A percentile compares a stretch with the other conserved stretches of the same genome.
phyloP scores from a whole-genome alignment of 2,329 filamentous ascomycete genomes.

The Colletotrichum cuscutae region DNA sequence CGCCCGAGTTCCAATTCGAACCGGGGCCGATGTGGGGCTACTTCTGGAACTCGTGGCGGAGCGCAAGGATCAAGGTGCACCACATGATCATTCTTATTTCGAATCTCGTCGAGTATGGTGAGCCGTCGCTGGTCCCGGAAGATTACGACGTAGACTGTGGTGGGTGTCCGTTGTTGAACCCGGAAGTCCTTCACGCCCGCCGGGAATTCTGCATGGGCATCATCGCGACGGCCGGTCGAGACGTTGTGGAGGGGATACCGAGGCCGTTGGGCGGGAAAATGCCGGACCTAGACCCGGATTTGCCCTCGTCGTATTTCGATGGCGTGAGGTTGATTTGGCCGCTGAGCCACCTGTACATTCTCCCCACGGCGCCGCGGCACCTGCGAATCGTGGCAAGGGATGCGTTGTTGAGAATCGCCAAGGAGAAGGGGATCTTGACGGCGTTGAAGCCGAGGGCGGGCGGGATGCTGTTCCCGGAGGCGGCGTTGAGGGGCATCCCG shows the following conservation, averaged over 20 bases:
- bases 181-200: slow-evolving; percentile 40
- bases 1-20: slow-evolving; percentile 40
- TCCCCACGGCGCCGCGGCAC: slow-evolving; percentile 41
- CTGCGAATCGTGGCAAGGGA: slow-evolving; percentile 42
- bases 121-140: slow-evolving; percentile 21
- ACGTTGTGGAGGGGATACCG: slow-evolving; percentile 43
- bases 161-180: slow-evolving; percentile 36
- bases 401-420: slow-evolving; percentile 46
- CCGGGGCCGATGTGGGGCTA: slow-evolving; percentile 37
- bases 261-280: slow-evolving; percentile 40
- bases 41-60: slow-evolving; percentile 46
- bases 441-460: slow-evolving; percentile 39
- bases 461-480: neutral
- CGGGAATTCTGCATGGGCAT: slow-evolving; percentile 41
- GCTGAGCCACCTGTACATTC: slow-evolving; percentile 44
- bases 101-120: slow-evolving; percentile 48
- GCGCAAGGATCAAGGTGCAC: slow-evolving; percentile 48
- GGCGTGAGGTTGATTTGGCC: slow-evolving; percentile 52
- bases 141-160: neutral
- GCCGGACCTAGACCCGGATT: slow-evolving; percentile 38
- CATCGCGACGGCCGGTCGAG: slow-evolving; percentile 42
- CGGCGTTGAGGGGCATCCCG: slow-evolving; percentile 15
- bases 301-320: slow-evolving; percentile 48
- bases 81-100: slow-evolving; percentile 44
- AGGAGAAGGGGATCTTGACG: slow-evolving; percentile 49